phyloP scores from a whole-genome alignment of 2,329 filamentous ascomycete species.

The Huntiella savannae region DNA sequence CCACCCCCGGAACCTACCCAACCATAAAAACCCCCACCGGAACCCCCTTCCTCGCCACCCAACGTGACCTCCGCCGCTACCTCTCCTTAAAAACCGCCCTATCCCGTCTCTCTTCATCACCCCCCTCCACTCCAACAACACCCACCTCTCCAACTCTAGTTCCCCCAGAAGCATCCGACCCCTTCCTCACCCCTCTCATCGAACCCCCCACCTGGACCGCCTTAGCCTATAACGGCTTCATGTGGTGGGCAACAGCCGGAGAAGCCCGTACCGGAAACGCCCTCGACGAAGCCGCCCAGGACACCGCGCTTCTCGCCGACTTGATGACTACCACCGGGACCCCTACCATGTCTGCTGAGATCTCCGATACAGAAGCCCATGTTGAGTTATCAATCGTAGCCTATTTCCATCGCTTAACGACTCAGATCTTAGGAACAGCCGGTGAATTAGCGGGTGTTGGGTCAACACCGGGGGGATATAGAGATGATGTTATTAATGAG shows the following conservation, averaged over 20 bases:
- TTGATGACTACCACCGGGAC: conserved; percentile 18
- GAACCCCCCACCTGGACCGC: conserved; percentile 51
- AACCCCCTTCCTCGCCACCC: conserved; percentile 59
- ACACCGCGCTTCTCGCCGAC: conserved; percentile 36
- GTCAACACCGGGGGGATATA: conserved; percentile 20
- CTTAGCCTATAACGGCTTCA: conserved; percentile 63
- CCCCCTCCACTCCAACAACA: not conserved
- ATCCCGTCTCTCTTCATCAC: conserved; percentile 21
- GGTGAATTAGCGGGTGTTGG: conserved; percentile 26
- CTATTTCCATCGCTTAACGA: conserved; percentile 63
- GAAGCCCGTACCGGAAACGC: conserved; percentile 46
- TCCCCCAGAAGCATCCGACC: conserved; percentile 19
- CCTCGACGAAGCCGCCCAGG: conserved; percentile 35
- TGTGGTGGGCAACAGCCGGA: conserved; percentile 79
- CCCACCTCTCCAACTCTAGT: not conserved
- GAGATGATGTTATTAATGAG: conserved; percentile 18
- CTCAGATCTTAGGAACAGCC: conserved; percentile 41
- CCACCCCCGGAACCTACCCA: conserved; percentile 44
- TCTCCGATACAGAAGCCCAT: conserved; percentile 21
- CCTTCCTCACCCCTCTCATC: conserved; percentile 34
- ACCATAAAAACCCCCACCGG: conserved; percentile 49
- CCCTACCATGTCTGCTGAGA: not conserved
- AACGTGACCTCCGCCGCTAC: conserved; percentile 73
- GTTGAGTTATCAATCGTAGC: conserved; percentile 55
- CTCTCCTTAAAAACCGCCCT: conserved; percentile 47